Evolutionary conservation across 768 basidiomycete species (phyloP).

Genomic region (Xerocomellus intermedius): DNA sequence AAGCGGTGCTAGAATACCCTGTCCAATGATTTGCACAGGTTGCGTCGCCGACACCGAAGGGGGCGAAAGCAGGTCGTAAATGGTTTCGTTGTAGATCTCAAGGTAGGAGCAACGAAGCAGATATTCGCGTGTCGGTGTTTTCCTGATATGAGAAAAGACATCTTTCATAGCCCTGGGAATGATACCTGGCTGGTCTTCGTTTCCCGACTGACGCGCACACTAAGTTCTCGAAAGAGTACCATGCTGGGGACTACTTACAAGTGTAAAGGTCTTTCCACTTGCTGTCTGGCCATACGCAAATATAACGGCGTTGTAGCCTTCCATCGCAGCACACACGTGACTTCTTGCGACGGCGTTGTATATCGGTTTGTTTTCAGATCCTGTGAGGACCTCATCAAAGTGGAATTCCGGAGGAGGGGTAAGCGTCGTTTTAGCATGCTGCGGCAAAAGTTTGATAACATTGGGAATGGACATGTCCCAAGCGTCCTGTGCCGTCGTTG

Average conservation of each 20-base stretch:
- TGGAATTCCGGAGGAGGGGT: constrained; percentile 50
- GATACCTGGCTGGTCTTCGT: constrained; percentile 85
- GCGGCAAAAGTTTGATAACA: constrained; percentile 60
- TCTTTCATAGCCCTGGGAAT: constrained; percentile 93
- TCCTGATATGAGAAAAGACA: constrained; percentile 80
- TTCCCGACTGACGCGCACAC: constrained; percentile 51
- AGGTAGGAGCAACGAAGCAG: constrained; percentile 95
- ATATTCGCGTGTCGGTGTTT: constrained; percentile 80
- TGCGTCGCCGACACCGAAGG: constrained; percentile 50
- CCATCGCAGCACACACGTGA: constrained; percentile 91
- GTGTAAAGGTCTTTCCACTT: constrained; percentile 71
- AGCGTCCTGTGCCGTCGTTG: constrained; percentile 48
- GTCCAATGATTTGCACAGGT: constrained; percentile 74
- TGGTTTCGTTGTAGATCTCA: constrained; percentile 94
- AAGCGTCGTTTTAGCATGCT: constrained; percentile 47
- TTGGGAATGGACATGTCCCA: constrained; percentile 52
- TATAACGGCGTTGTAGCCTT: constrained; percentile 93
- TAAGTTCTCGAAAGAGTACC: constrained; percentile 35
- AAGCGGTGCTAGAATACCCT: constrained; percentile 68
- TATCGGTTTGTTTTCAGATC: constrained; percentile 75
- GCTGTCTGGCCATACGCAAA: constrained; percentile 95
- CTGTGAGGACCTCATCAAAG: constrained; percentile 76
- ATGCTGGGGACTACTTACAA: constrained; percentile 34
- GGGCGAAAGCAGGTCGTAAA: constrained; percentile 83
- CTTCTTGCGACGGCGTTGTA: constrained; percentile 74